Percentiles rank a stretch among this genome's conserved stretches.
phyloP scores from a whole-genome alignment of 805 yeast genomes.

The Saturnispora diversa region DNA sequence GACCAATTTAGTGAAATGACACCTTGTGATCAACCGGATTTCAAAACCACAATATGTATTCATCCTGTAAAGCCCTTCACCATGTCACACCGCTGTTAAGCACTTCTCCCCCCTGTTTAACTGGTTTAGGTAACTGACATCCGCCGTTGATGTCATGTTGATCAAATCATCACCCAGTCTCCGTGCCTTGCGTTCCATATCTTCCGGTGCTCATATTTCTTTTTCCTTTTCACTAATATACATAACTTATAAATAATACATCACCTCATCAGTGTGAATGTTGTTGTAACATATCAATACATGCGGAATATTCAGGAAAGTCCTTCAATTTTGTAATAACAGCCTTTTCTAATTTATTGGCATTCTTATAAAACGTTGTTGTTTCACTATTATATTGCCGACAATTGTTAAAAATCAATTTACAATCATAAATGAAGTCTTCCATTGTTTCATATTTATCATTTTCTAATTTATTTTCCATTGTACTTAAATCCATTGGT shows the following conservation, averaged over 20 bases:
- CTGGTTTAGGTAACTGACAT: too few relatives aligned
- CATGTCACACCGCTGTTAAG: too few relatives aligned
- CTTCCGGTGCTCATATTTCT: too few relatives aligned
- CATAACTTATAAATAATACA: slow-evolving; percentile 1
- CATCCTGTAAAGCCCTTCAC: too few relatives aligned
- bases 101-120: too few relatives aligned
- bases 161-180: too few relatives aligned
- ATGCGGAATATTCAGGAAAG: slow-evolving; percentile 83
- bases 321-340: slow-evolving; percentile 76
- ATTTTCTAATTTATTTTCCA: slow-evolving; percentile 88
- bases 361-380: slow-evolving; percentile 92
- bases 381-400: slow-evolving; percentile 87
- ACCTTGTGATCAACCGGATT: too few relatives aligned
- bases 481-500: slow-evolving; percentile 95
- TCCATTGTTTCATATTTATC: slow-evolving; percentile 88
- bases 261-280: not conserved
- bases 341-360: slow-evolving; percentile 87
- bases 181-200: too few relatives aligned
- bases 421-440: slow-evolving; percentile 82
- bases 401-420: slow-evolving; percentile 83
- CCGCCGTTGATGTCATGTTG: too few relatives aligned
- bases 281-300: slow-evolving; percentile 45
- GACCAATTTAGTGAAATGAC: too few relatives aligned
- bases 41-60: too few relatives aligned
- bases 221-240: not conserved